Percentiles rank a stretch among this genome's conserved stretches.
These are phyloP conservation scores for Barnettozyma pratensis DNA, from an alignment of 805 yeast genomes.

Conservation along the genomic window DNA sequence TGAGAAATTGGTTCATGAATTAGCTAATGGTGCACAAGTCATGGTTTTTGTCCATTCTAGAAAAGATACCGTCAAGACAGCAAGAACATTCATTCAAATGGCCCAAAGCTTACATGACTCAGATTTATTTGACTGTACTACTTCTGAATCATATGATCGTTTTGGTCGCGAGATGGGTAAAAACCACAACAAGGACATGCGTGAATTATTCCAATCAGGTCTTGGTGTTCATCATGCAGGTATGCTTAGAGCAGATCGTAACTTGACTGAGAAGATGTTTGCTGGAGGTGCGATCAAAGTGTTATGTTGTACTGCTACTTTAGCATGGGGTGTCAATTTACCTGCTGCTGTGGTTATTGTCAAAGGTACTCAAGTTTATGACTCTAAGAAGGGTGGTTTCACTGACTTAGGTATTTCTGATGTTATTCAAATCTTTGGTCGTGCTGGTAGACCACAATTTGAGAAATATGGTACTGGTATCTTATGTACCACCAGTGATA, in stretches of 20 bases:
- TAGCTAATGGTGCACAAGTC: constrained; percentile 73
- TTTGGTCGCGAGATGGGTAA: constrained; percentile 62
- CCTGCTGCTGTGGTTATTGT: constrained; percentile 98
- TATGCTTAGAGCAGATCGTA: constrained; percentile 86
- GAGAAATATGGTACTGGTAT: constrained; percentile 92
- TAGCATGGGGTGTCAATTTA: constrained; percentile 99
- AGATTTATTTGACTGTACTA: constrained; percentile 53
- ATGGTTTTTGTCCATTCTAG: constrained; percentile 97
- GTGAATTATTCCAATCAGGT: constrained; percentile 75
- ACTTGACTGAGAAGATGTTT: constrained; percentile 84
- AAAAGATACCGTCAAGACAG: constrained; percentile 85
- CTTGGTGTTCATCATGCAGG: constrained; percentile 98
- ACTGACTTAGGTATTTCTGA: constrained; percentile 93
- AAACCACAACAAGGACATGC: constrained; percentile 70
- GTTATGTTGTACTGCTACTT: constrained; percentile 90
- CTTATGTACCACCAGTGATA: constrained; percentile 75
- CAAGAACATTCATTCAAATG: constrained; percentile 62
- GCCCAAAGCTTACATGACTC: constrained; percentile 59
- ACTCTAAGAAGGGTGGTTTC: constrained; percentile 91
- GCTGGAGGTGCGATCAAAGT: constrained; percentile 82
- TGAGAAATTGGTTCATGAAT: constrained; percentile 64
- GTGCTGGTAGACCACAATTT: constrained; percentile 99
- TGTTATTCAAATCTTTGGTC: constrained; percentile 95
- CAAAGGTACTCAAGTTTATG: constrained; percentile 95
- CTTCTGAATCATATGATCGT: constrained; percentile 35